phyloP scores from a whole-genome alignment of 2,329 filamentous ascomycete species.

The Trichoderma sp. region DNA sequence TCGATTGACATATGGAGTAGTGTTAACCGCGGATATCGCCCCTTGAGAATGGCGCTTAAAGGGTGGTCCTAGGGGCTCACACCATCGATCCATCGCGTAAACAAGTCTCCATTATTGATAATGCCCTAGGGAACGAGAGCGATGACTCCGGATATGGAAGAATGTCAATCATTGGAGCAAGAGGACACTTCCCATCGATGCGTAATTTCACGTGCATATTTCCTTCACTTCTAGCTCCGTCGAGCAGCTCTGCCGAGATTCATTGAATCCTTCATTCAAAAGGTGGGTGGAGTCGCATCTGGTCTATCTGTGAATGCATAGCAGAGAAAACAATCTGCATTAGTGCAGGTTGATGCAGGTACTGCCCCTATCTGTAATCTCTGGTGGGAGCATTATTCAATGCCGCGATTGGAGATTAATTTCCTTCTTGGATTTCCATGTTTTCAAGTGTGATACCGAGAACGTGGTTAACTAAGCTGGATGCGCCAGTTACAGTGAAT shows the following conservation, averaged over 20 bases:
- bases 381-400: background rate
- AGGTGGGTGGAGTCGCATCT: background rate
- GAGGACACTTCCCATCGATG: background rate
- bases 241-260: background rate
- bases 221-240: background rate
- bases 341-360: background rate
- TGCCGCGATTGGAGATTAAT: background rate
- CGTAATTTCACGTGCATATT: background rate
- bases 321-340: background rate
- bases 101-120: background rate
- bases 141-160: background rate
- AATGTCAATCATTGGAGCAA: background rate
- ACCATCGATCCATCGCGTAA: background rate
- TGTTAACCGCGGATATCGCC: background rate
- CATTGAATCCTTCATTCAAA: background rate
- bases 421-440: background rate
- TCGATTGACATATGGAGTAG: background rate
- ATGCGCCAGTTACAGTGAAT: background rate
- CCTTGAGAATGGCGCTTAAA: background rate
- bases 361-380: background rate
- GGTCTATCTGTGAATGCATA: background rate
- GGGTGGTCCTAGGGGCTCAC: background rate
- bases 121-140: background rate
- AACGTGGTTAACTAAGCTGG: background rate
- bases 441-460: background rate